These are phyloP conservation scores for Mortierella sp. DNA, from an alignment of 371 early-diverging fungal genomes.

Conservation along the genomic window DNA sequence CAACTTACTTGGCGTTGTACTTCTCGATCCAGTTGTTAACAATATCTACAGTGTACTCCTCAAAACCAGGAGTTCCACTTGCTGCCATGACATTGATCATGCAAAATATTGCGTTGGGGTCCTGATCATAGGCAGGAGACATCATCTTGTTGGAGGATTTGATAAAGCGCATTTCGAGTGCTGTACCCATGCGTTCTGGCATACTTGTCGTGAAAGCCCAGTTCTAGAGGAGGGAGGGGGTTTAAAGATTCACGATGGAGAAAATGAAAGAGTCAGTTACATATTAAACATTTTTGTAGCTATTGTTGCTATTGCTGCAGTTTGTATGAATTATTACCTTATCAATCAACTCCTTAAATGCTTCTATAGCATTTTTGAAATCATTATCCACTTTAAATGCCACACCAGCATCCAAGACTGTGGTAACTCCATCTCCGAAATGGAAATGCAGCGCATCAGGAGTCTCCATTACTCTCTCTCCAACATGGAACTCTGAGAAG, in stretches of 20 bases:
- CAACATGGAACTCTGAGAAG: conserved; percentile 17
- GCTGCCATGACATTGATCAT: conserved; percentile 34
- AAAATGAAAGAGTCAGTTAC: background rate
- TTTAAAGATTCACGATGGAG: background rate
- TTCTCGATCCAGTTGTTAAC: conserved; percentile 19
- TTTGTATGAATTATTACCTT: conserved; percentile 23
- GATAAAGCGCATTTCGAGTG: conserved; percentile 33
- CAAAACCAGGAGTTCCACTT: conserved; percentile 26
- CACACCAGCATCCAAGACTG: conserved; percentile 13
- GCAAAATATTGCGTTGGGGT: conserved; percentile 30
- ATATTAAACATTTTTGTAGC: too few relatives aligned
- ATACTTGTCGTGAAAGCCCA: conserved; percentile 25
- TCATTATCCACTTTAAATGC: conserved; percentile 32
- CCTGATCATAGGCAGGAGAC: conserved; percentile 40
- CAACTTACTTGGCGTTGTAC: conserved; percentile 33
- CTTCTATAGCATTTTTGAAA: conserved; percentile 25
- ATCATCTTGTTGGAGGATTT: conserved; percentile 30
- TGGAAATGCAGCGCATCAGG: conserved; percentile 42
- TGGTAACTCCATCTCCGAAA: conserved; percentile 18
- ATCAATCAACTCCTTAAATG: conserved; percentile 16
- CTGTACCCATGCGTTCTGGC: conserved; percentile 22
- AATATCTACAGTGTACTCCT: conserved; percentile 14
- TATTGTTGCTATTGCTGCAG: too few relatives aligned
- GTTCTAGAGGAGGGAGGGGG: conserved; percentile 9
- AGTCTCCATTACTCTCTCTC: conserved; percentile 12